Conservation (phyloP, 2,329 filamentous ascomycete species). For the Colletotrichum cereale region DNA sequence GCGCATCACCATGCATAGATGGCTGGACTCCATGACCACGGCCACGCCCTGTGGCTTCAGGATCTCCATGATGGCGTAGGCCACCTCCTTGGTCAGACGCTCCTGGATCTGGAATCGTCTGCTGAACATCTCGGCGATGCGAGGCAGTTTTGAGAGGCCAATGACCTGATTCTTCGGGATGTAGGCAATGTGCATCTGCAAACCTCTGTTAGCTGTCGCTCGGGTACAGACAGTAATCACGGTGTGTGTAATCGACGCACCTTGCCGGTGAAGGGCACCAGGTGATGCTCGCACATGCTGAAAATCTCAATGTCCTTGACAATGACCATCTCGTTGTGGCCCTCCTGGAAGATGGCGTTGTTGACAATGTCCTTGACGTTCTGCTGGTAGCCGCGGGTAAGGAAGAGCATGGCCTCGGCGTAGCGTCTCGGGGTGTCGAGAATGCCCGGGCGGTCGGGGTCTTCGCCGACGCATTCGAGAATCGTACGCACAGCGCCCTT, state of each 20-base stretch:
- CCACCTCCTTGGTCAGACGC: conserved; percentile 94
- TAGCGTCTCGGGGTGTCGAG: conserved; percentile 84
- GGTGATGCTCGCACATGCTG: conserved; percentile 95
- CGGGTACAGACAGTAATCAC: not conserved
- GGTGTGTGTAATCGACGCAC: conserved; percentile 57
- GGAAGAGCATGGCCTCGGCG: conserved; percentile 94
- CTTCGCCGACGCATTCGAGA: conserved; percentile 77
- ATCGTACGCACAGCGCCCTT: conserved; percentile 73
- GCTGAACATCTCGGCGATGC: conserved; percentile 97
- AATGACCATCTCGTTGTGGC: conserved; percentile 97
- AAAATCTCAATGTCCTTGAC: conserved; percentile 98
- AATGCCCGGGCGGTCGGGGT: conserved; percentile 74
- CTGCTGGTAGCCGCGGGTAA: conserved; percentile 97
- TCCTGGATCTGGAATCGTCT: conserved; percentile 96
- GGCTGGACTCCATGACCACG: conserved; percentile 96
- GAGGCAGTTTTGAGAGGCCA: conserved; percentile 93
- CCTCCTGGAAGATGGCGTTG: conserved; percentile 93
- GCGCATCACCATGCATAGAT: conserved; percentile 99
- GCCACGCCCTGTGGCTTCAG: conserved; percentile 94
- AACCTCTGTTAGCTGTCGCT: conserved; percentile 2
- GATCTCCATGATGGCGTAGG: conserved; percentile 91
- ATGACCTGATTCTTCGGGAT: conserved; percentile 93
- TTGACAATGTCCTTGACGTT: conserved; percentile 94
- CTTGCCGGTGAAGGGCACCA: conserved; percentile 97
- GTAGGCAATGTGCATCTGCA: conserved; percentile 97